Evolutionary conservation across 768 basidiomycete species (phyloP).

Genomic region (Leucocoprinus leucothites): DNA sequence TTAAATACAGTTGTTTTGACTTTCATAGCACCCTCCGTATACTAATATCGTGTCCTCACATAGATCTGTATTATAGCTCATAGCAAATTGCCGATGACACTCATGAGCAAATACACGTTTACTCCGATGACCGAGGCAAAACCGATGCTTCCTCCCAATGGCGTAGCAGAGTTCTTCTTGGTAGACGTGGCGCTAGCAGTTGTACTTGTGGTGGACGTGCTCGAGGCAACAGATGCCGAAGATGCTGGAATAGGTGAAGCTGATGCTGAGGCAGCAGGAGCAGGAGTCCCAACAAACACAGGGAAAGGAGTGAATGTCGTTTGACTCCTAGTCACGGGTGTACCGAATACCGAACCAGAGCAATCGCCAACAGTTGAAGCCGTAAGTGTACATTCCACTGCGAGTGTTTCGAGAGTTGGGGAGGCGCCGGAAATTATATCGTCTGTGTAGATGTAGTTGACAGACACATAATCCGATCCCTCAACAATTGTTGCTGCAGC

Average conservation of each 20-base stretch:
- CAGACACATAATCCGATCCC: not conserved
- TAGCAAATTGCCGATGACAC: not conserved
- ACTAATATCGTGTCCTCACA: no score
- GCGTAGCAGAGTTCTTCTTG: not conserved
- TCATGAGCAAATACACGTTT: not conserved
- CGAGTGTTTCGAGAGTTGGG: not conserved
- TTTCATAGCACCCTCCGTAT: no score
- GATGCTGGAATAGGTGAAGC: not conserved
- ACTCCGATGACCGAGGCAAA: constrained; percentile 1
- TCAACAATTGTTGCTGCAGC: not conserved
- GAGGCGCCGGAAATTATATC: not conserved
- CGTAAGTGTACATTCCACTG: not conserved
- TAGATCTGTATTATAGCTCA: not conserved
- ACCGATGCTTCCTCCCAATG: not conserved
- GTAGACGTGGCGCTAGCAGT: not conserved
- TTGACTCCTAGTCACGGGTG: not conserved
- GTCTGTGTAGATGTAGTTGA: not conserved
- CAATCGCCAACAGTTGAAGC: not conserved
- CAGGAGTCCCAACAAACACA: not conserved
- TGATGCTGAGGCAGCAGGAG: not conserved
- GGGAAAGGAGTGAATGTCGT: constrained; percentile 4
- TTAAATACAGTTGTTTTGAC: no score
- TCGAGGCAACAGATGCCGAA: not conserved
- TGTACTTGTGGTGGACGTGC: not conserved
- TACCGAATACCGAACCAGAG: constrained; percentile 1